Base-by-base conservation (phyloP, 352 stramenopile genomes). In the Pythium volutum region DNA sequence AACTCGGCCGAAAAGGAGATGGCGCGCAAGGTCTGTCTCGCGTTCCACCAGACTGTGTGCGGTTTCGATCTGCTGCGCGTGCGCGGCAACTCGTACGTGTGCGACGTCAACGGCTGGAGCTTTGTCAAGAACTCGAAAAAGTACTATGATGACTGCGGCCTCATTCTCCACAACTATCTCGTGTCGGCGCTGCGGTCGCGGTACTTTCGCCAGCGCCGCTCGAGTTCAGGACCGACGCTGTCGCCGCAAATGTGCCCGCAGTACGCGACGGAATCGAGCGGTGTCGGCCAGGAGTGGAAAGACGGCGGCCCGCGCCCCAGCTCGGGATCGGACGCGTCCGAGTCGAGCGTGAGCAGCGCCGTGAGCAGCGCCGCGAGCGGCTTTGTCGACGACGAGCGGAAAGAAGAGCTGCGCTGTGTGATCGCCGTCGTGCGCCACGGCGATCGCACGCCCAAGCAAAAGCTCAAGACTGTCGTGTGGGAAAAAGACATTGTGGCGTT, bases 81-180 rank as follows among this genome's bases (percentile, higher is more conserved):
- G 79, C 87, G 79, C 27, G 91, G 77, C 62, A 96, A 66, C 36
- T 96, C 93, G 25, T 99, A 98, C 72, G 97, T 99, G 11, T 99
- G 97, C 80, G 98, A 99, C 77, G 98, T 99, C 22, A 99, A 99
- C 75, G 98, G 98, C 22, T 99, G 96, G 92, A 98, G 91, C 68
- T 99, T 99, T 74, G 98, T 99, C 20, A 99, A 95, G 66, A 95
- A 92, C 67, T 95, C 86, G 34, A 91, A 97, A 47, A 99, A 99
- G 84, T 99, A 99, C 76, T 99, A 99, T 66, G 97, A 99, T 70
- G 97, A 99, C 75, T 98, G 94, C 66, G 55, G 55, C 5, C 80
- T 98, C 51, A 96, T 99, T 55, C 80, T 99, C 61, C 83, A 93
- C 71, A 95, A 95, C 74, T 93, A 93, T 59, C 76, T 95, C 27